phyloP scores from a whole-genome alignment of 306 rosid species.

The Castanea sativa region DNA sequence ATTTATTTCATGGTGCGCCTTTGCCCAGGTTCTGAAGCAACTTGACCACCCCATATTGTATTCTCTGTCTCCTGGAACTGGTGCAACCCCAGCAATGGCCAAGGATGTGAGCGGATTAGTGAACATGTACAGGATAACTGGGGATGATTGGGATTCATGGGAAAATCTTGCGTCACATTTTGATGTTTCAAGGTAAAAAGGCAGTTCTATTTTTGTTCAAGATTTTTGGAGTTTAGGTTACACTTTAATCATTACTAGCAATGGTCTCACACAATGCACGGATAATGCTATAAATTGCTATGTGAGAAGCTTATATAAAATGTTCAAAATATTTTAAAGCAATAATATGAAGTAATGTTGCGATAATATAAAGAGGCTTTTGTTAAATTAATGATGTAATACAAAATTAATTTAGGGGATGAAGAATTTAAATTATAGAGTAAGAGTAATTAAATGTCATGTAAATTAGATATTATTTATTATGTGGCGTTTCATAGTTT shows the following conservation, averaged over 20 bases:
- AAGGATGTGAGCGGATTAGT: slow-evolving; percentile 61
- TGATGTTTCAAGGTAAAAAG: slow-evolving; percentile 62
- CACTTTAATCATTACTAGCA: background rate
- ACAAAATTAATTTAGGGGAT: too few species aligned
- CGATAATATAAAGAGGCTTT: too few species aligned
- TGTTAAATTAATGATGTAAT: too few species aligned
- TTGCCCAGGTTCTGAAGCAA: slow-evolving; percentile 59
- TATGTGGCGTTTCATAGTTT: too few species aligned
- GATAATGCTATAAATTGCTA: too few species aligned
- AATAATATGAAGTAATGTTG: too few species aligned
- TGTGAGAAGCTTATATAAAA: too few species aligned
- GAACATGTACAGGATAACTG: slow-evolving; percentile 91
- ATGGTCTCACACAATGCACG: too few species aligned
- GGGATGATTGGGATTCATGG: slow-evolving; percentile 97
- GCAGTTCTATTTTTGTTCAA: slow-evolving; percentile 1
- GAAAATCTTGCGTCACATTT: slow-evolving; percentile 66
- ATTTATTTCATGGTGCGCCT: slow-evolving; percentile 13
- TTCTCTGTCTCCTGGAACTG: slow-evolving; percentile 89
- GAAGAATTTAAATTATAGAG: too few species aligned
- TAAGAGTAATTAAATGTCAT: too few species aligned
- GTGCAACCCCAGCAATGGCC: slow-evolving; percentile 79
- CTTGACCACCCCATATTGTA: slow-evolving; percentile 62
- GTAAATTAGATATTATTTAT: too few species aligned
- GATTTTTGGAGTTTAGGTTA: slow-evolving; percentile 7
- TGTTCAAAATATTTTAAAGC: too few species aligned